Evolutionary conservation across 345 rosid species (phyloP), one percentile per base, ranked within the genome.

Genomic region (Citrus inodora): DNA sequence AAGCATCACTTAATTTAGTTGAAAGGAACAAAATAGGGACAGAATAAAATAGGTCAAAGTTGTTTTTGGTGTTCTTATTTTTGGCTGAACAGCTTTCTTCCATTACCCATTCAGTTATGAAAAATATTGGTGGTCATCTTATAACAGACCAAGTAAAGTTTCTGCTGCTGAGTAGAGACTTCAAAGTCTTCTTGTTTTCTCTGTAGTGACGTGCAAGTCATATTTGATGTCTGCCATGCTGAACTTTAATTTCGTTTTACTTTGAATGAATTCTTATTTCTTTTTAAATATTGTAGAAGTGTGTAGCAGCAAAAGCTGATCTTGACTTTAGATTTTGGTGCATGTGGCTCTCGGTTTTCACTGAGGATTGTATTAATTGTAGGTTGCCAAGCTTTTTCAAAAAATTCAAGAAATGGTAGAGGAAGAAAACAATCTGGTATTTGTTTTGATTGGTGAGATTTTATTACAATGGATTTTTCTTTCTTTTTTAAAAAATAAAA

Each of bases 401-500:
- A 96, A 96, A 80, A 96, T 96, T 81, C 99, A 96, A 90, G 99
- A 96, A 84, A 94, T 96, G 99, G 92, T 92, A 68, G 99, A 96
- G 89, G 99, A 96, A 90, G 98, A 96, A 82, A 91, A 86, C 92
- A 94, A 89, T 87, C 90, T 96, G 85, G 97, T 96, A 84, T 92
- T 94, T 92, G 98, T 96, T 87, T 85, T 96, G 88, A 94, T 96
- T 79, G 99, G 99, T 96, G 91, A 91, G 99, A 80, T 78, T 46
- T 80, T 70, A 76, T 80, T 14, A 70, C 65, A 5, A 30, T 55
- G 30, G 21, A 28, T 3, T 53, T 24, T 40, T 69, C 69, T 22
- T 28, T 27, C 25, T 9, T 69, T 9, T 38, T 0, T 0, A 17
- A n/a, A 14, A 21, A 68, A 40, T 75, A 73, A 67, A 48, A 19